Base-by-base conservation (phyloP, 2,329 filamentous ascomycete genomes). In the Hymenoscyphus repandus region DNA sequence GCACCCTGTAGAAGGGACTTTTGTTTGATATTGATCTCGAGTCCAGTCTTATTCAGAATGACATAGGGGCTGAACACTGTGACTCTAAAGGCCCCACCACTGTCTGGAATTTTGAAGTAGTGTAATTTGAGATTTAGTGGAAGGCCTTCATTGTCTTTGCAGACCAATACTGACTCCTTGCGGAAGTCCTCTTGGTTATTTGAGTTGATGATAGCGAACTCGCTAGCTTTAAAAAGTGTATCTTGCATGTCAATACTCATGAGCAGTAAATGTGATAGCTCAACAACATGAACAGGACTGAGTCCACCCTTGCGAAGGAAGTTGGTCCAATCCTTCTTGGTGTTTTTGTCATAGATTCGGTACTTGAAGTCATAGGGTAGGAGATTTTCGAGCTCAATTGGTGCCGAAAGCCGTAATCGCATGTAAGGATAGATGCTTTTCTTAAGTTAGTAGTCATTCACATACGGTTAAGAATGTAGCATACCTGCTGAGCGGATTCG, bases 341-440 rank as follows among this genome's bases (percentile, higher is more conserved):
- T 96, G 68, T 96, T 95, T 73, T 95, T 96, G 73, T 99, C 93
- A 65, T 97, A 99, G 49, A 99, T 97, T 49, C 92, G 84, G 68
- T 99, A 99, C 70, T 99, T 97, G 81, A 99, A 99, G 69, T 99
- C 93, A 65, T 93, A 97, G 0, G 93, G 93, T 34, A 99, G 72
- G 39, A 99, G 73, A 59, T 99, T 99, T 68, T 99, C 92, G 4
- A 99, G 78, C 45, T 96, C 92, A 12, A 99, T 82, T 0, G 95
- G 93, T 0, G 93, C 92, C 20, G 90, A 95, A 2, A 99, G 79
- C 59, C 91, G 88, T 58, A 99, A 78, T 52, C 83, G 85, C 93
- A 99, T 97, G 68, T 93, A 93, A 0, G 93, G 93, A 65, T 99
- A 99, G 54, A 85, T 80, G 51, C 84, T 87, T 52, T 7, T 15